Evolutionary conservation across 441 rosid genomes (phyloP).

Genomic region (Monsonia emarginata): DNA sequence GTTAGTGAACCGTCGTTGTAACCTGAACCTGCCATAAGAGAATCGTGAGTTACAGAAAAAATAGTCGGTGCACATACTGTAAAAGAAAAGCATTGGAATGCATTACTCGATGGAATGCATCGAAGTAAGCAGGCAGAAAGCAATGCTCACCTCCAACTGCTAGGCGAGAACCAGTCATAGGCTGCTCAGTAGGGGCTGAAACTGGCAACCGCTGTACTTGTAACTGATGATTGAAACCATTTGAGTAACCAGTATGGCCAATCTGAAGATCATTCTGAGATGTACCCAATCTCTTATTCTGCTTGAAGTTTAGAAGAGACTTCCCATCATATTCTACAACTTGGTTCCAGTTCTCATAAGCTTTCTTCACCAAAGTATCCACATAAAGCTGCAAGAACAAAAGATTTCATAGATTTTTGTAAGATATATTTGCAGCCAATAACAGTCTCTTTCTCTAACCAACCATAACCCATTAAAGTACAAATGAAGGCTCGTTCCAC

Average conservation of each 20-base stretch:
- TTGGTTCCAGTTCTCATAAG: constrained; percentile 84
- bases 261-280: constrained; percentile 42
- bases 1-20: constrained; percentile 39
- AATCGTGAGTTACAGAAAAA: background rate
- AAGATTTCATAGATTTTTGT: background rate
- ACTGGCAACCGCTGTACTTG: constrained; percentile 43
- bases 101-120: background rate
- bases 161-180: constrained; percentile 40
- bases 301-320: constrained; percentile 57
- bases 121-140: background rate
- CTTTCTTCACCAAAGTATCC: constrained; percentile 81
- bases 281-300: constrained; percentile 38
- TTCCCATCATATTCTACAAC: constrained; percentile 92
- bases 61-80: background rate
- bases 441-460: background rate
- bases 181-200: constrained; percentile 42
- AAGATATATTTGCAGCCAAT: background rate
- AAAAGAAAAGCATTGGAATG: background rate
- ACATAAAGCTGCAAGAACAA: constrained; percentile 59
- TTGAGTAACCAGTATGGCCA: constrained; percentile 36
- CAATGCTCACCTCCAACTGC: constrained; percentile 48
- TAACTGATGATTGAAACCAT: constrained; percentile 43
- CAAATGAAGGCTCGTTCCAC: too few species aligned
- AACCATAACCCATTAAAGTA: too few species aligned
- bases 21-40: constrained; percentile 30